Evolutionary conservation across 768 basidiomycete species (phyloP).

Genomic region (Tricholoma matsutake): DNA sequence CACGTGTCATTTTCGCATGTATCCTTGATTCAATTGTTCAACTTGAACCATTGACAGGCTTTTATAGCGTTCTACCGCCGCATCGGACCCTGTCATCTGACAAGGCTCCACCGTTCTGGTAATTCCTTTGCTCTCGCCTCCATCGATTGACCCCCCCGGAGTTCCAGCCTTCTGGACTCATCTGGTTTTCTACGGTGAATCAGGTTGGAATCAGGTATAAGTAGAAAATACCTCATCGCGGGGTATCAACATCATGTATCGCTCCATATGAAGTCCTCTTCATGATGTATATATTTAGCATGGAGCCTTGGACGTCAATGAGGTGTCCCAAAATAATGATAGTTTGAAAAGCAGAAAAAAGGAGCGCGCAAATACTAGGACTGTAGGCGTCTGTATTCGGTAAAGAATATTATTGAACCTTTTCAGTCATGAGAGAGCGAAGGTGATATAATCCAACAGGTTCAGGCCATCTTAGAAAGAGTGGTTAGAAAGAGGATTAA

Average conservation of each 20-base stretch:
- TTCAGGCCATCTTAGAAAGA: background rate
- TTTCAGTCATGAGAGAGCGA: background rate
- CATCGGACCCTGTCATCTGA: constrained; percentile 1
- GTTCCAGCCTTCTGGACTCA: background rate
- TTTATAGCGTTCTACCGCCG: constrained; percentile 2
- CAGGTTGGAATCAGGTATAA: no score
- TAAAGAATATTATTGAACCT: background rate
- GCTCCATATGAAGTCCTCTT: background rate
- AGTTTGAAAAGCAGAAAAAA: no score
- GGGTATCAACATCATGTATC: background rate
- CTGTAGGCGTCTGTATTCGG: background rate
- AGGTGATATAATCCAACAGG: background rate
- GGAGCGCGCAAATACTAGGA: background rate
- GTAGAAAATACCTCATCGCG: background rate
- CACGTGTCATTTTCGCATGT: constrained; percentile 4
- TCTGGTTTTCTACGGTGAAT: background rate
- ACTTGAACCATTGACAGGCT: constrained; percentile 1
- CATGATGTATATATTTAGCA: background rate
- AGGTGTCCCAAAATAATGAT: background rate
- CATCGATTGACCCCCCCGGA: background rate
- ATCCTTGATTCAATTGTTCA: constrained; percentile 1
- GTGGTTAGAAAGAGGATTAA: background rate
- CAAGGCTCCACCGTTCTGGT: background rate
- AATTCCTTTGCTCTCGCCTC: background rate
- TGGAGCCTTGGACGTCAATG: background rate